Conservation (phyloP, 2,329 filamentous ascomycete genomes). For the Rhytidhysteron rufulum region DNA sequence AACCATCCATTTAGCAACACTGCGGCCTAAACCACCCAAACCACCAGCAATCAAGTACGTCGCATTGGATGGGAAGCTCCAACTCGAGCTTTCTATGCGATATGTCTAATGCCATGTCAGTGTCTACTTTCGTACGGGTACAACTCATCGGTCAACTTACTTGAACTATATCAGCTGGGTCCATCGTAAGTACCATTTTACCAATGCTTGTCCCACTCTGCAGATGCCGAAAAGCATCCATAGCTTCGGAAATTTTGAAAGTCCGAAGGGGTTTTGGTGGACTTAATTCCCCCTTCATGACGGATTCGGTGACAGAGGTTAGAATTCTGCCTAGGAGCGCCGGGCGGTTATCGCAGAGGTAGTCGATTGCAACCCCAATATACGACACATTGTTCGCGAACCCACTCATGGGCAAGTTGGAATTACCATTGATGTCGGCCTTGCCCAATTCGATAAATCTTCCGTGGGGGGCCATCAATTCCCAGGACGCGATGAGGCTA, state of each 20-base stretch:
- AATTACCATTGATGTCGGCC: neutral
- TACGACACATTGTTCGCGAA: constrained; percentile 2
- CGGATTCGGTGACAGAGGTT: neutral
- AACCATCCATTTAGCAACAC: neutral
- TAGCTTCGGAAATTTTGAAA: neutral
- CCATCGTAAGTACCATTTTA: neutral
- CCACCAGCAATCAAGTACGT: neutral
- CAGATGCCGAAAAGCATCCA: neutral
- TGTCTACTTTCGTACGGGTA: too few relatives aligned
- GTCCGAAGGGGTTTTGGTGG: neutral
- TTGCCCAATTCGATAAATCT: constrained; percentile 7
- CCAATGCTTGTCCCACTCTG: neutral
- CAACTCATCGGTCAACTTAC: neutral
- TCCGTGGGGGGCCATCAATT: neutral
- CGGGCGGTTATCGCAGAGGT: neutral
- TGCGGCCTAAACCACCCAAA: neutral
- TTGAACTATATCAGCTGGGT: constrained; percentile 17
- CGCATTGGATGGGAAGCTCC: neutral
- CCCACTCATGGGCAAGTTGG: neutral
- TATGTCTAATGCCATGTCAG: too few relatives aligned
- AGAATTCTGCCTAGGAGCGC: constrained; percentile 30
- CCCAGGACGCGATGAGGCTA: constrained; percentile 21
- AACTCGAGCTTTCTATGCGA: neutral
- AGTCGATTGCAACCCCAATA: constrained; percentile 18
- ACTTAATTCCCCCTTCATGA: neutral